phyloP scores from a whole-genome alignment of 768 basidiomycete species.

The Rhodotorula kratochvilovae region DNA sequence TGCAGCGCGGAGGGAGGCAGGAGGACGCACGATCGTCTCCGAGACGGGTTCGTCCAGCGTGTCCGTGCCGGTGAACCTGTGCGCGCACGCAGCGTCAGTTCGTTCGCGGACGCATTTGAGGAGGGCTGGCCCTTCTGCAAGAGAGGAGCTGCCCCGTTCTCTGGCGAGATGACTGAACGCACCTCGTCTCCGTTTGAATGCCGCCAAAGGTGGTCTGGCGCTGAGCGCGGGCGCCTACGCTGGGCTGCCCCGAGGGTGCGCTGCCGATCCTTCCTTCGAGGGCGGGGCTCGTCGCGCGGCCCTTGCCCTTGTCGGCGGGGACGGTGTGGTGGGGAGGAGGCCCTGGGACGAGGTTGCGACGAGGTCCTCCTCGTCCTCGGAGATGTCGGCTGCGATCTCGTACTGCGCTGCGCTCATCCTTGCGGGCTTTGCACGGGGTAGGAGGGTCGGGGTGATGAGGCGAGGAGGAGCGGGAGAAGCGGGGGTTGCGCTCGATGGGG shows the following conservation, averaged over 20 bases:
- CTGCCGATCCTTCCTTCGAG: slow-evolving; percentile 32
- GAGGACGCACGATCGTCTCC: slow-evolving; percentile 71
- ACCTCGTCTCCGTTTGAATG: slow-evolving; percentile 83
- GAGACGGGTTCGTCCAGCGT: slow-evolving; percentile 90
- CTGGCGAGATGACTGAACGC: too few species aligned
- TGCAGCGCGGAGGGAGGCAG: background rate
- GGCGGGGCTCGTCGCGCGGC: background rate
- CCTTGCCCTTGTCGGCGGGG: slow-evolving; percentile 24
- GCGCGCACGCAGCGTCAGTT: too few species aligned
- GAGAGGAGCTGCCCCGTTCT: too few species aligned
- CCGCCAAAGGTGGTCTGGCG: slow-evolving; percentile 59
- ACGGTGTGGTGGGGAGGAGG: slow-evolving; percentile 22
- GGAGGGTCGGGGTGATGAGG: background rate
- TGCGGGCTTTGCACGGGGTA: background rate
- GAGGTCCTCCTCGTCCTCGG: slow-evolving; percentile 22
- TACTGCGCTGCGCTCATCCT: slow-evolving; percentile 9
- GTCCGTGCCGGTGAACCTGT: slow-evolving; percentile 72
- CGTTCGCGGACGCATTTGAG: too few species aligned
- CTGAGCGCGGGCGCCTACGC: slow-evolving; percentile 7
- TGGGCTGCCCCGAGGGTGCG: background rate
- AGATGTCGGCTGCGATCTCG: slow-evolving; percentile 26
- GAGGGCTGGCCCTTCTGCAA: too few species aligned
- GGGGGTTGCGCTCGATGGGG: background rate
- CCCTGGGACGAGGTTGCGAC: slow-evolving; percentile 8
- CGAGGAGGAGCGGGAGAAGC: background rate